Conservation (phyloP, 2,329 filamentous ascomycete genomes). For the Monosporascus sp. region DNA sequence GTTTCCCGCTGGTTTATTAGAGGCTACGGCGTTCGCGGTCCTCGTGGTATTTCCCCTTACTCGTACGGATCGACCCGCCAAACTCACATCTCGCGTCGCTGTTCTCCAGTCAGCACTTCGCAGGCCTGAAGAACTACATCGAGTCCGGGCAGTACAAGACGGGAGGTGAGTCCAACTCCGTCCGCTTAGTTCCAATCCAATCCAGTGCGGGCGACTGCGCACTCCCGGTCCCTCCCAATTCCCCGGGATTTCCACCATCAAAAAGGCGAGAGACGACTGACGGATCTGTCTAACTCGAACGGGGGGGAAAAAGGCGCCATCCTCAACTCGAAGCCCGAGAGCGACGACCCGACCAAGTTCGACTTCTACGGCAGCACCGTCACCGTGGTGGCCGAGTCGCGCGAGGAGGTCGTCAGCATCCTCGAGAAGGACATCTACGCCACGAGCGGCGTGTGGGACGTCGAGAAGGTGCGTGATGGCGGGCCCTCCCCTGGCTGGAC, state of each 20-base stretch:
- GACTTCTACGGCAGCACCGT: slow-evolving; percentile 73
- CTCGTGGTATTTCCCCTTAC: slow-evolving; percentile 10
- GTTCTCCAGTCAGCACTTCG: slow-evolving; percentile 46
- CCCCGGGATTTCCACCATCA: background rate
- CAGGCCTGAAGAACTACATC: slow-evolving; percentile 45
- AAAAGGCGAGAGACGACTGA: slow-evolving; percentile 1
- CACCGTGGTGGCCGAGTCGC: slow-evolving; percentile 60
- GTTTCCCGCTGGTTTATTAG: no score
- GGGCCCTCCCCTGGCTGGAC: no score
- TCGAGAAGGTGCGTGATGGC: slow-evolving; percentile 49
- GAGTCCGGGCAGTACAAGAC: slow-evolving; percentile 56
- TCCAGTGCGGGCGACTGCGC: background rate
- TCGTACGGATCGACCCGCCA: slow-evolving; percentile 7
- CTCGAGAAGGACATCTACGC: slow-evolving; percentile 71
- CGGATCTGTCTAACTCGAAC: background rate
- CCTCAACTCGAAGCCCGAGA: slow-evolving; percentile 60
- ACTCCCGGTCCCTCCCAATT: background rate
- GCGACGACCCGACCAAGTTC: slow-evolving; percentile 37
- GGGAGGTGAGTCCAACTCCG: slow-evolving; percentile 47
- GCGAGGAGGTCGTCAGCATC: slow-evolving; percentile 63
- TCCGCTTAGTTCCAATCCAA: background rate
- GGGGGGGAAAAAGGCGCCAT: slow-evolving; percentile 52
- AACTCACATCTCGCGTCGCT: background rate
- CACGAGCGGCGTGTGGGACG: slow-evolving; percentile 72
- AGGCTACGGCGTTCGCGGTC: background rate